Conservation (phyloP, 371 early-diverging fungal species). For the Apophysomyces elegans region DNA sequence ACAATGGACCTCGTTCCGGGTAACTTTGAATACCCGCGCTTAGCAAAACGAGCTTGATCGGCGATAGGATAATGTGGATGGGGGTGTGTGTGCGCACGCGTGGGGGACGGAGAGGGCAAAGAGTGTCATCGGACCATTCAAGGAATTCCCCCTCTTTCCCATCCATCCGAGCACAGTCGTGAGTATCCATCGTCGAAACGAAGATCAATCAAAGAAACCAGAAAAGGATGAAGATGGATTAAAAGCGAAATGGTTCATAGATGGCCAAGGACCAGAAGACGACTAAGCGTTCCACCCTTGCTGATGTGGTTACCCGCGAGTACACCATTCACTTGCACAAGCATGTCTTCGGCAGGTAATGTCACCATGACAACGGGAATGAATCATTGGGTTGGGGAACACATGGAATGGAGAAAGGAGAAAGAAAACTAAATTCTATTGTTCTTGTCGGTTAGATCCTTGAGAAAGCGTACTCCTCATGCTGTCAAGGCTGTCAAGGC, state of each 20-base stretch:
- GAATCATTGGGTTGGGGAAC: no score
- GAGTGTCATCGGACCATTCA: no score
- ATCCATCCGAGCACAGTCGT: constrained; percentile 8
- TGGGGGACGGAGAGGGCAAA: no score
- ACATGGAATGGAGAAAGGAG: no score
- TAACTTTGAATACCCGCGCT: no score
- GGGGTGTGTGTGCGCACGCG: no score
- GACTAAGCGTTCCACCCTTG: constrained; percentile 61
- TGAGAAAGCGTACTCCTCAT: constrained; percentile 94
- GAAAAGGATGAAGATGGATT: not conserved
- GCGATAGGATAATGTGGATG: no score
- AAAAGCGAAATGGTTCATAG: not conserved
- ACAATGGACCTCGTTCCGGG: no score
- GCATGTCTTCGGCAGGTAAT: constrained; percentile 54
- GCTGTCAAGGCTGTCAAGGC: constrained; percentile 89
- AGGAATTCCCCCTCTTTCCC: no score
- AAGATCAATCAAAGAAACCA: not conserved
- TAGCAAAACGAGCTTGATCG: no score
- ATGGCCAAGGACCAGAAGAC: constrained; percentile 58
- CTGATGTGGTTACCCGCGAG: constrained; percentile 83
- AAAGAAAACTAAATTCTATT: no score
- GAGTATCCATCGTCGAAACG: not conserved
- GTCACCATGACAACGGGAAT: no score
- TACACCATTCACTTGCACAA: constrained; percentile 95
- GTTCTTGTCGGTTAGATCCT: constrained; percentile 51